phyloP scores from a whole-genome alignment of 768 basidiomycete genomes.

The Macrolepiota albuminosa region DNA sequence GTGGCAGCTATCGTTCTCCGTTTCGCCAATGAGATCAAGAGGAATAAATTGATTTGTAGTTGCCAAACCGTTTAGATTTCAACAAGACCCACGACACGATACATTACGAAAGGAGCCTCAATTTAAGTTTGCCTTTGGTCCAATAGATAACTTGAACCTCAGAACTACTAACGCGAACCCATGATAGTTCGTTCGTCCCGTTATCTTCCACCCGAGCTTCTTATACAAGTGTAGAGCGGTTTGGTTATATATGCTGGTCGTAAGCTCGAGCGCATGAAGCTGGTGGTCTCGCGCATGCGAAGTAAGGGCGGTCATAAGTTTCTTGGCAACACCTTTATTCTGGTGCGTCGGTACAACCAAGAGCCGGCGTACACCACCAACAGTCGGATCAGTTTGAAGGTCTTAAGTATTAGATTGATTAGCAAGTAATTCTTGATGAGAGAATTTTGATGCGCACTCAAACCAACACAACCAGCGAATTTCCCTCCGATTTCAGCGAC shows the following conservation, averaged over 20 bases:
- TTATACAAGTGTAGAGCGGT: slow-evolving; percentile 10
- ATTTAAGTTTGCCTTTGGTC: not conserved
- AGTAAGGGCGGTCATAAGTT: slow-evolving; percentile 11
- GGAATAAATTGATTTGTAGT: not conserved
- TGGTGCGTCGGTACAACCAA: slow-evolving; percentile 7
- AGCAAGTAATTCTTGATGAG: not conserved
- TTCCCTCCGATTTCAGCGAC: slow-evolving; percentile 11
- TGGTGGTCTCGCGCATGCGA: slow-evolving; percentile 9
- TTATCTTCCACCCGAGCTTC: slow-evolving; percentile 10
- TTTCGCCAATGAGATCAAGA: not conserved
- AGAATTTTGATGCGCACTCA: slow-evolving; percentile 4
- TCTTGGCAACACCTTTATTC: slow-evolving; percentile 11
- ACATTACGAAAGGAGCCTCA: not conserved
- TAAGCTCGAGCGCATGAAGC: slow-evolving; percentile 10
- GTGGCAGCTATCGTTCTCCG: not conserved
- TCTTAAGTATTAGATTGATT: not conserved
- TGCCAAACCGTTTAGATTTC: too few relatives aligned
- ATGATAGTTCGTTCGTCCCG: slow-evolving; percentile 5
- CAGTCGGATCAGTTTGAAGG: not conserved
- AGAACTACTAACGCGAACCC: slow-evolving; percentile 6
- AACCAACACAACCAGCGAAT: slow-evolving; percentile 14
- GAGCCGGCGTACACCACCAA: slow-evolving; percentile 13
- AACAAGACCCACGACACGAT: not conserved
- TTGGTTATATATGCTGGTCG: slow-evolving; percentile 14
- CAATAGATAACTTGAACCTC: not conserved